Percentiles rank a stretch among this genome's conserved stretches.
phyloP scores from a whole-genome alignment of 805 yeast species.

The Sugiyamaella boreocaroliniensis region DNA sequence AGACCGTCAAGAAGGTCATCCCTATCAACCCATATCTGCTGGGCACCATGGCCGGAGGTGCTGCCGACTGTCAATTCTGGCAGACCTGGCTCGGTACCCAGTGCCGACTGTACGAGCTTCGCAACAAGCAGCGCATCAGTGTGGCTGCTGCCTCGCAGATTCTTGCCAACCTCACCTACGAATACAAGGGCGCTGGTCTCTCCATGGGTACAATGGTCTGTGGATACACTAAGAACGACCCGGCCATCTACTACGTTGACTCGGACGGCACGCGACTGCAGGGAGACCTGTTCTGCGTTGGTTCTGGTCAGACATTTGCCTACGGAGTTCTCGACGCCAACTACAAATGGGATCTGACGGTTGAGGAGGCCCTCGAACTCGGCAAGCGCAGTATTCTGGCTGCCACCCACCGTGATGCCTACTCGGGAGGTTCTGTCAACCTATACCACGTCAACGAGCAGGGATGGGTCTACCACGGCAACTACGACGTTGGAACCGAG shows the following conservation, averaged over 20 bases:
- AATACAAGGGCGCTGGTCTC: slow-evolving; percentile 96
- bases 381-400: slow-evolving; percentile 96
- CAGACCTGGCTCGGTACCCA: slow-evolving; percentile 98
- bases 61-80: slow-evolving; percentile 99
- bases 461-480: slow-evolving; percentile 96
- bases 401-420: slow-evolving; percentile 98
- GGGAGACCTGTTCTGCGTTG: slow-evolving; percentile 94
- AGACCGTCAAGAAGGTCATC: slow-evolving; percentile 94
- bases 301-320: slow-evolving; percentile 98
- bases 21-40: slow-evolving; percentile 90
- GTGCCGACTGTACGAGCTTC: slow-evolving; percentile 88
- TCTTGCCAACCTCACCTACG: slow-evolving; percentile 79
- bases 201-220: slow-evolving; percentile 99
- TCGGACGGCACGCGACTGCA: slow-evolving; percentile 93
- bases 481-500: slow-evolving; percentile 81
- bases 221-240: slow-evolving; percentile 92
- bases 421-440: slow-evolving; percentile 93
- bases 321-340: slow-evolving; percentile 95
- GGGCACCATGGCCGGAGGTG: slow-evolving; percentile 99
- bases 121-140: slow-evolving; percentile 89
- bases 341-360: slow-evolving; percentile 83
- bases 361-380: slow-evolving; percentile 87
- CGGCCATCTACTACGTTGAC: slow-evolving; percentile 92
- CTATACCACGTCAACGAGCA: slow-evolving; percentile 85
- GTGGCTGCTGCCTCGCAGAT: slow-evolving; percentile 97